Percentiles rank a stretch among this genome's conserved stretches.
These are phyloP conservation scores for Escovopsis weberi DNA, from an alignment of 2,329 filamentous ascomycete genomes.

Conservation along the genomic window DNA sequence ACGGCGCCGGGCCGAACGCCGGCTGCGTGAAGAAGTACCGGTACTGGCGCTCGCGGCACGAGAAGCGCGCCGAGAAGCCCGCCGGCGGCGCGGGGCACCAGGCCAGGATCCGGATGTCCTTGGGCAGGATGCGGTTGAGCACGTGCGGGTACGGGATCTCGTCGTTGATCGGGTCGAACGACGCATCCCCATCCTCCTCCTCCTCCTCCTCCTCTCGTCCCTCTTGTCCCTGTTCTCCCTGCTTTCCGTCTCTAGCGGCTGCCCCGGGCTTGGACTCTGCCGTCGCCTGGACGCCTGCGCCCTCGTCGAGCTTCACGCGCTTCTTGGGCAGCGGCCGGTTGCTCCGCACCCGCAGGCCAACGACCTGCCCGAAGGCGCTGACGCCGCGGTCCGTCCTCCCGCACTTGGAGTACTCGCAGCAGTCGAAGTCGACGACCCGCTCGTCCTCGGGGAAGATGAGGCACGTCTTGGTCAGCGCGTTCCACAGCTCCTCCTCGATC, in stretches of 20 bases:
- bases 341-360: slow-evolving; percentile 71
- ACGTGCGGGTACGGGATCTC: slow-evolving; percentile 75
- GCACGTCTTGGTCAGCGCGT: slow-evolving; percentile 67
- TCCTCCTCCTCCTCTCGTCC: slow-evolving; percentile 8
- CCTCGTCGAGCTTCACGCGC: slow-evolving; percentile 11
- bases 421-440: slow-evolving; percentile 59
- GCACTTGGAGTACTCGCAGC: slow-evolving; percentile 87
- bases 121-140: slow-evolving; percentile 75
- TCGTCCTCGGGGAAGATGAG: slow-evolving; percentile 60
- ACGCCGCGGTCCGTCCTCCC: slow-evolving; percentile 87
- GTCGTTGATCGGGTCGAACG: slow-evolving; percentile 55
- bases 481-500: slow-evolving; percentile 89
- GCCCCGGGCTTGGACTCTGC: not conserved
- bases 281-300: slow-evolving; percentile 7
- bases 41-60: slow-evolving; percentile 81
- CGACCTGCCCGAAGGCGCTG: slow-evolving; percentile 92
- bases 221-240: slow-evolving; percentile 2
- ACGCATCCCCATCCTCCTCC: slow-evolving; percentile 8
- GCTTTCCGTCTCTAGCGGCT: slow-evolving; percentile 1
- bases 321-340: slow-evolving; percentile 44
- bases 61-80: slow-evolving; percentile 82
- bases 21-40: slow-evolving; percentile 98
- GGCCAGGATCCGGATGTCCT: slow-evolving; percentile 78
- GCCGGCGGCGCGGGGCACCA: slow-evolving; percentile 77
- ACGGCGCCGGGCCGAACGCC: slow-evolving; percentile 52